A percentile compares a stretch with the other conserved stretches of the same genome.
These are phyloP conservation scores for Rubroshorea leprosula DNA, from an alignment of 345 rosid genomes.

Conservation along the genomic window DNA sequence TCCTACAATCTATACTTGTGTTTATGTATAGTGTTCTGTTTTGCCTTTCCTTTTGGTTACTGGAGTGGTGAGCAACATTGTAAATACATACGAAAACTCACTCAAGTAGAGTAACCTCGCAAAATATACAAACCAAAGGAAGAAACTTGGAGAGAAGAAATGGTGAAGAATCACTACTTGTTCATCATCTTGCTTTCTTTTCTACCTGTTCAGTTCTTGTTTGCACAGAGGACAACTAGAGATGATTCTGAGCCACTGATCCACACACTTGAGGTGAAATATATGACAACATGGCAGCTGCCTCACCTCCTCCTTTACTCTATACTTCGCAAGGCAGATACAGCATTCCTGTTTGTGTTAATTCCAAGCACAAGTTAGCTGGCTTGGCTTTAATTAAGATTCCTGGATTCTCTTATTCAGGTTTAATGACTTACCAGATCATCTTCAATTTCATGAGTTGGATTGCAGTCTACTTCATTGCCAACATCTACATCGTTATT, in stretches of 20 bases:
- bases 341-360: slow-evolving; percentile 72
- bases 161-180: too few species aligned
- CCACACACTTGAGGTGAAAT: slow-evolving; percentile 89
- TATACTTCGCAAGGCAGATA: slow-evolving; percentile 79
- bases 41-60: background rate
- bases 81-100: background rate
- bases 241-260: slow-evolving; percentile 92
- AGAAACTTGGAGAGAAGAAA: too few species aligned
- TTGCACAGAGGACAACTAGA: slow-evolving; percentile 98
- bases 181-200: background rate
- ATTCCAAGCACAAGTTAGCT: background rate
- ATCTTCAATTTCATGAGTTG: too few species aligned
- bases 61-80: background rate
- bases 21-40: too few species aligned
- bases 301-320: slow-evolving; percentile 84
- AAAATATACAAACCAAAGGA: background rate
- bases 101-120: background rate
- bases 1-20: too few species aligned
- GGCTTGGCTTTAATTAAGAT: too few species aligned
- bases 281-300: slow-evolving; percentile 83
- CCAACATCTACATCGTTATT: too few species aligned
- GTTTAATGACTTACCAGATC: too few species aligned
- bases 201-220: slow-evolving; percentile 68
- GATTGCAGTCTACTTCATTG: too few species aligned
- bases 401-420: too few species aligned